These are phyloP conservation scores for Colletotrichum musae DNA, from an alignment of 2,329 filamentous ascomycete species.

Conservation along the genomic window DNA sequence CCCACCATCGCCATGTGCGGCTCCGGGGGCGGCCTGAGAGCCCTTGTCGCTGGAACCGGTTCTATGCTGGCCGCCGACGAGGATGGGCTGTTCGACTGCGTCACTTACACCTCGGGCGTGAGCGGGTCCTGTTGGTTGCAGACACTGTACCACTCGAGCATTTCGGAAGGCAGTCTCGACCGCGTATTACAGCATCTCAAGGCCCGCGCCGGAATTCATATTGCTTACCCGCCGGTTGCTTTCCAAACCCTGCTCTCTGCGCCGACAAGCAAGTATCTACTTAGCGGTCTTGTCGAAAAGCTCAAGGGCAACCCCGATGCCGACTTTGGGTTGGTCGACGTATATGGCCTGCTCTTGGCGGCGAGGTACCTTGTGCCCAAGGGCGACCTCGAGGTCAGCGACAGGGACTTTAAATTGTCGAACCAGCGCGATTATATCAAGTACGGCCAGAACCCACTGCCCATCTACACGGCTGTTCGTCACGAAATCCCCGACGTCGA, in stretches of 20 bases:
- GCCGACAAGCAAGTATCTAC: slow-evolving; percentile 92
- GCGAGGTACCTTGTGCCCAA: slow-evolving; percentile 88
- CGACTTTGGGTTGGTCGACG: slow-evolving; percentile 90
- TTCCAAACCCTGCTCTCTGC: slow-evolving; percentile 86
- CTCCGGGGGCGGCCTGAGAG: slow-evolving; percentile 91
- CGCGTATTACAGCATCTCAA: slow-evolving; percentile 89
- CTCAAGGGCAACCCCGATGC: slow-evolving; percentile 85
- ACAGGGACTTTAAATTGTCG: slow-evolving; percentile 89
- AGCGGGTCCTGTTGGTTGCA: slow-evolving; percentile 98
- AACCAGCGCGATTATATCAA: slow-evolving; percentile 85
- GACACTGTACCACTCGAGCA: slow-evolving; percentile 85
- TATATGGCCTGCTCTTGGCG: slow-evolving; percentile 90
- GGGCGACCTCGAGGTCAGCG: slow-evolving; percentile 83
- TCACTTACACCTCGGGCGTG: slow-evolving; percentile 95
- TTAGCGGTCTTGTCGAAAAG: slow-evolving; percentile 92
- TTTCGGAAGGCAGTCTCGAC: slow-evolving; percentile 77
- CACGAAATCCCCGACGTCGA: slow-evolving; percentile 88
- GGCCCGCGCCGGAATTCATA: slow-evolving; percentile 85
- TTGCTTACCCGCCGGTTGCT: slow-evolving; percentile 91
- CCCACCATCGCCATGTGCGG: slow-evolving; percentile 95
- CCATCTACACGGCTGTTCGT: slow-evolving; percentile 95
- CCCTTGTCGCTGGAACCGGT: slow-evolving; percentile 90
- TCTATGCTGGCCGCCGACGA: slow-evolving; percentile 89
- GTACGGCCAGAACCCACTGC: slow-evolving; percentile 85
- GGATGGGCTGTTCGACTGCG: slow-evolving; percentile 91